Conservation (phyloP, 2,329 filamentous ascomycete genomes). For the Fusarium sp. region DNA sequence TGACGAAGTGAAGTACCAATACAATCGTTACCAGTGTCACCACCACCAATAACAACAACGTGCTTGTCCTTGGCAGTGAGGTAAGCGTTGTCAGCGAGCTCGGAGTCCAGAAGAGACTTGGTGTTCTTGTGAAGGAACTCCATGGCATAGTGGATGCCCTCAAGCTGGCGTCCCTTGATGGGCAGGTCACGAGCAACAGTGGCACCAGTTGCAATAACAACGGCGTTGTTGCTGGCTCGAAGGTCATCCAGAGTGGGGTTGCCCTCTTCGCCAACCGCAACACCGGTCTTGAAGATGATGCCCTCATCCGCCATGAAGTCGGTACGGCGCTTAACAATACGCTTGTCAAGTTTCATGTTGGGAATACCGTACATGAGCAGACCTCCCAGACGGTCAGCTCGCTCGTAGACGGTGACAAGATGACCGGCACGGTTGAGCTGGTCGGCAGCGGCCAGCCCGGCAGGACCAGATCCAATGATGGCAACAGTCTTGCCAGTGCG, state of each 20-base stretch:
- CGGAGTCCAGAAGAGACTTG: conserved; percentile 95
- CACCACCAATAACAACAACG: conserved; percentile 96
- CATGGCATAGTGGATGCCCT: conserved; percentile 97
- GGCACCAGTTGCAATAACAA: conserved; percentile 92
- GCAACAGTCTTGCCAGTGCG: conserved; percentile 92
- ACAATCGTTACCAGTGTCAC: conserved; percentile 98
- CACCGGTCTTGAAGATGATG: conserved; percentile 83
- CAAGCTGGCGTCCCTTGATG: conserved; percentile 88
- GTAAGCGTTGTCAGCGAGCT: conserved; percentile 86
- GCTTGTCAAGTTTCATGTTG: conserved; percentile 99
- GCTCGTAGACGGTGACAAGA: conserved; percentile 90
- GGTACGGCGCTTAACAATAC: conserved; percentile 93
- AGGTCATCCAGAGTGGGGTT: conserved; percentile 76
- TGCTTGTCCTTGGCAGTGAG: conserved; percentile 97
- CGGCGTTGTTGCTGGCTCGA: conserved; percentile 82
- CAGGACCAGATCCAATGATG: conserved; percentile 91
- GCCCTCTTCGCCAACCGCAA: conserved; percentile 82
- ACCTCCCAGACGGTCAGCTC: conserved; percentile 90
- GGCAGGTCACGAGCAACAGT: conserved; percentile 94
- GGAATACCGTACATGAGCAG: conserved; percentile 98
- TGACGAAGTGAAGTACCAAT: conserved; percentile 97
- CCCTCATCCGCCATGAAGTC: conserved; percentile 96
- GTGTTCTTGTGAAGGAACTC: conserved; percentile 98
- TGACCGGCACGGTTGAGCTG: conserved; percentile 96
- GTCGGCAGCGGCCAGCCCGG: conserved; percentile 91